Conservation (phyloP, 2,329 filamentous ascomycete genomes). For the Tolypocladium sp. region DNA sequence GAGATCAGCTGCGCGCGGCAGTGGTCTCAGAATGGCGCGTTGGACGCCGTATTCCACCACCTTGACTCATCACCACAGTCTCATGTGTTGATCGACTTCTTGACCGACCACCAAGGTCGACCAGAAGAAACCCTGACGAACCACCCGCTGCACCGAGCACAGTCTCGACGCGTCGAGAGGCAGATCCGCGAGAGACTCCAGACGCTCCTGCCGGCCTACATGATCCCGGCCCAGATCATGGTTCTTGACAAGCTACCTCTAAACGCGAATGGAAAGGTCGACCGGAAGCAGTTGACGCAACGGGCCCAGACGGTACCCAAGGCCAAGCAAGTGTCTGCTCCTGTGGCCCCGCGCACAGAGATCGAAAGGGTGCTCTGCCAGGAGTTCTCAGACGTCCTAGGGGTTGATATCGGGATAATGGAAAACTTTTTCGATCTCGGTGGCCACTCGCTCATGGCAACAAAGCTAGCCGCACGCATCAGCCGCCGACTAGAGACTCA, state of each 20-base stretch:
- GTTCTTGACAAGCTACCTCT: slow-evolving; percentile 15
- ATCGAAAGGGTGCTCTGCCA: no score
- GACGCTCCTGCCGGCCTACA: slow-evolving; percentile 12
- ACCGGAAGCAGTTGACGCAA: slow-evolving; percentile 5
- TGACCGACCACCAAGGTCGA: slow-evolving; percentile 6
- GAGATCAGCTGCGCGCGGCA: slow-evolving; percentile 35
- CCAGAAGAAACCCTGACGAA: slow-evolving; percentile 4
- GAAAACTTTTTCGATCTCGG: no score
- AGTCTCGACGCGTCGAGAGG: no score
- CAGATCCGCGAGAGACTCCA: not conserved
- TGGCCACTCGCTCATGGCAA: no score
- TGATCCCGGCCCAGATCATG: slow-evolving; percentile 13
- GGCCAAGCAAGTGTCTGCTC: no score
- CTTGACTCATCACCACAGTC: not conserved
- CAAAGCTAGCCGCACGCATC: no score
- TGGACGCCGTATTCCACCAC: slow-evolving; percentile 19
- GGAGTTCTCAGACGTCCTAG: no score
- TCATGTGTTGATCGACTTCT: slow-evolving; percentile 18
- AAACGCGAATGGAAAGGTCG: slow-evolving; percentile 15
- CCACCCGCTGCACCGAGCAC: slow-evolving; percentile 5
- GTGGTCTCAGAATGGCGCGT: slow-evolving; percentile 11
- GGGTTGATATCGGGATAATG: no score
- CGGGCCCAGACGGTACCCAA: no score
- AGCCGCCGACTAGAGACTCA: no score
- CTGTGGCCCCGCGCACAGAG: no score